phyloP scores from a whole-genome alignment of 2,329 filamentous ascomycete species.

The Calonectria leucothoes region DNA sequence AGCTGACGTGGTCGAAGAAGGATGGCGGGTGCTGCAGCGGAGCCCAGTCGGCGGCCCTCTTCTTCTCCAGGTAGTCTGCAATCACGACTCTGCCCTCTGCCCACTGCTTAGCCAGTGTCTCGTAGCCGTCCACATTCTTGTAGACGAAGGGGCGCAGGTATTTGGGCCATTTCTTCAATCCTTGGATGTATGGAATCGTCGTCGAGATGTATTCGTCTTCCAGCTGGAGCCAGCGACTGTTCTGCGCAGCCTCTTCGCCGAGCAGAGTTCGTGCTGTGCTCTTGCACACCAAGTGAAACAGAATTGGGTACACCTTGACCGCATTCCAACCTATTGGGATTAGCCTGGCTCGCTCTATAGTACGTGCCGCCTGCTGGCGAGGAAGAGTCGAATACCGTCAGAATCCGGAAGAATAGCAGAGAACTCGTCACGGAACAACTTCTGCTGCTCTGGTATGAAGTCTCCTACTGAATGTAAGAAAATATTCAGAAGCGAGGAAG shows the following conservation, averaged over 20 bases:
- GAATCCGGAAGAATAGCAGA: background rate
- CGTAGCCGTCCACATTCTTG: background rate
- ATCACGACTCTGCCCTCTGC: background rate
- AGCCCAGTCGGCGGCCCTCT: background rate
- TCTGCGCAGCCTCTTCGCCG: background rate
- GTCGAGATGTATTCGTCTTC: background rate
- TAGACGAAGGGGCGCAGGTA: background rate
- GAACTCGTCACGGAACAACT: background rate
- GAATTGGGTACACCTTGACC: background rate
- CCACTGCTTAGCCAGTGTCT: background rate
- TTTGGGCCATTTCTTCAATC: background rate
- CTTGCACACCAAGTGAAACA: background rate
- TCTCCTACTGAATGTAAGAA: background rate
- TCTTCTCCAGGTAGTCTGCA: background rate
- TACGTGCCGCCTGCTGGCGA: background rate
- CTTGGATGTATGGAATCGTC: background rate
- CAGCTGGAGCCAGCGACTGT: background rate
- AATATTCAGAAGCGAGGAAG: accelerated
- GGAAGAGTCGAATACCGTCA: background rate
- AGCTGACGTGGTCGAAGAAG: background rate
- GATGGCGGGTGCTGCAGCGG: background rate
- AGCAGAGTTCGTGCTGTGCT: background rate
- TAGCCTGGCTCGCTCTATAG: background rate
- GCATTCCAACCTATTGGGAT: background rate
- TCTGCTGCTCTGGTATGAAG: background rate